Conservation (phyloP, 2,329 filamentous ascomycete genomes). For the Xylariaceae sp. region DNA sequence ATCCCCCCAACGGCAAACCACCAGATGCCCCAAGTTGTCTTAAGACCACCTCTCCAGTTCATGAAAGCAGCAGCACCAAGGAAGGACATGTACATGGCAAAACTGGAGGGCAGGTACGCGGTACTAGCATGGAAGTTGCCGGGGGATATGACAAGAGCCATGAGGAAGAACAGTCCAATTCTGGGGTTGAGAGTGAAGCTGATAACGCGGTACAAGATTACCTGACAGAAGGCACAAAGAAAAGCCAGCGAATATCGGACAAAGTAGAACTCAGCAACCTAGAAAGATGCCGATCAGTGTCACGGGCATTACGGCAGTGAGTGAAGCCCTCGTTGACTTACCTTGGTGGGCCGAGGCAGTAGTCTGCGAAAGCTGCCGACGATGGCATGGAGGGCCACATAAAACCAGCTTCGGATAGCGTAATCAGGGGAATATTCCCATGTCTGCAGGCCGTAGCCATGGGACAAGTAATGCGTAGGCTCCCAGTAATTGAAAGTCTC, state of each 20-base stretch:
- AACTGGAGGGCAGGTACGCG: conserved; percentile 86
- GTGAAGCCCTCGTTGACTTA: conserved; percentile 22
- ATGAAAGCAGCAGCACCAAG: conserved; percentile 85
- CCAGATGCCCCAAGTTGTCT: conserved; percentile 77
- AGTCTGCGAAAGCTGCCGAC: conserved; percentile 64
- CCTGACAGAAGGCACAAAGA: conserved; percentile 75
- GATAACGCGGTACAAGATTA: conserved; percentile 73
- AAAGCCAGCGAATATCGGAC: conserved; percentile 72
- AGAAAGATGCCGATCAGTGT: conserved; percentile 12
- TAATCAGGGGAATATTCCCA: conserved; percentile 98
- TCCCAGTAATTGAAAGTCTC: conserved; percentile 99
- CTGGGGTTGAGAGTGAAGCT: conserved; percentile 73
- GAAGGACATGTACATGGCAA: conserved; percentile 92
- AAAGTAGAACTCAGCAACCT: conserved; percentile 78
- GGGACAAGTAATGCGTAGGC: conserved; percentile 86
- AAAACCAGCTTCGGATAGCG: conserved; percentile 93
- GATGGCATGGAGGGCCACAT: conserved; percentile 73
- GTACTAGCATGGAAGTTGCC: conserved; percentile 91
- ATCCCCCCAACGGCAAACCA: conserved; percentile 86
- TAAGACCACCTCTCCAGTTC: conserved; percentile 77
- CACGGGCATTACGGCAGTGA: not conserved
- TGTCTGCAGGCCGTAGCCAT: conserved; percentile 90
- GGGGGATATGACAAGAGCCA: conserved; percentile 72
- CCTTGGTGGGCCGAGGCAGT: conserved; percentile 58
- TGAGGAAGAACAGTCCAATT: conserved; percentile 79